Evolutionary conservation across 148 eudicot genomes (phyloP).

Genomic region (Rhododendron simsii): DNA sequence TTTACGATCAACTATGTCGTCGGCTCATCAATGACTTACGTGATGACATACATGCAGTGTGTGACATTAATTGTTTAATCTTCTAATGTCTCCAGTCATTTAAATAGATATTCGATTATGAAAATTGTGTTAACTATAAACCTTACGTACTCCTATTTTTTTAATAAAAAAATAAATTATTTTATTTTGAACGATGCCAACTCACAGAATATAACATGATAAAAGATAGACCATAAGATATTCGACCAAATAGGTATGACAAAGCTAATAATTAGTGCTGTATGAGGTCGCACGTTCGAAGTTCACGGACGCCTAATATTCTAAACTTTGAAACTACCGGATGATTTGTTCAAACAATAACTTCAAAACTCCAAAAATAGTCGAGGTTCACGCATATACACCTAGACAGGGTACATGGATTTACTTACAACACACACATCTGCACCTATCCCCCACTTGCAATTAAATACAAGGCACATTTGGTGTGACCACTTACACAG

Average conservation of each 20-base stretch:
- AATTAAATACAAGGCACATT: background rate
- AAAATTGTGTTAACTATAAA: background rate
- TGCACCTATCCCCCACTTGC: background rate
- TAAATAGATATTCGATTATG: background rate
- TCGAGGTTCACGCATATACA: no score
- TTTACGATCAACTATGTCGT: background rate
- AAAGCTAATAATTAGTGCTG: background rate
- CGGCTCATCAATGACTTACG: background rate
- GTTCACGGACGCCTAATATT: no score
- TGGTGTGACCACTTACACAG: constrained; percentile 6
- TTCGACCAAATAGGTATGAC: background rate
- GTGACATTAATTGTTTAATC: background rate
- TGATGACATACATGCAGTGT: background rate
- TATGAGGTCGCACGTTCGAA: no score
- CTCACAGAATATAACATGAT: background rate
- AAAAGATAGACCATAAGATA: background rate
- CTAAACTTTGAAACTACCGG: no score
- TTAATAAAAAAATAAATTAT: background rate
- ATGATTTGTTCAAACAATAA: background rate
- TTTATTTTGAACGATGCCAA: background rate
- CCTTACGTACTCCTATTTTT: background rate
- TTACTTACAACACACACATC: background rate
- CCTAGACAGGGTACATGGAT: background rate
- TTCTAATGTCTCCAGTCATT: background rate
- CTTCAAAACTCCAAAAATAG: no score